Conservation (phyloP, 352 stramenopile genomes). For the Globisporangium heterothallicum region DNA sequence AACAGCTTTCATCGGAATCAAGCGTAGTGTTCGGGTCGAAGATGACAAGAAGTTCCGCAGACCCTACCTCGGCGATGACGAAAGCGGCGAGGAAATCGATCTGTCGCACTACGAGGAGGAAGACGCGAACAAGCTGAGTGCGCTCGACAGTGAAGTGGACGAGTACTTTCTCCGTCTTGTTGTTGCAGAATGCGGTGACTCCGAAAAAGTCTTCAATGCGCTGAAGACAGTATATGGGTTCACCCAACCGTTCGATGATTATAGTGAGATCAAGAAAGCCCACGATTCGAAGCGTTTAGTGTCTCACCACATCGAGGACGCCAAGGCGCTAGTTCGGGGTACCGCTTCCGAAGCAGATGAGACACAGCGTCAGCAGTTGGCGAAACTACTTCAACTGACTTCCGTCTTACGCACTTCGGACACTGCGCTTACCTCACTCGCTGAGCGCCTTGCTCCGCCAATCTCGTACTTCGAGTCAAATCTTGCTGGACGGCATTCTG, state of each 20-base stretch:
- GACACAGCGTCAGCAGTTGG: constrained; percentile 5
- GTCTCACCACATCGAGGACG: constrained; percentile 38
- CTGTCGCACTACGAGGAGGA: constrained; percentile 60
- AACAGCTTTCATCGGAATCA: constrained; percentile 63
- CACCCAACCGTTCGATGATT: constrained; percentile 55
- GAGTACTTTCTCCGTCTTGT: constrained; percentile 69
- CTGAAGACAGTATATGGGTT: constrained; percentile 56
- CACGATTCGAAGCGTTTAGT: constrained; percentile 32
- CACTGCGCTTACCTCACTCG: constrained; percentile 17
- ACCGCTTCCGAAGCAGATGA: background rate
- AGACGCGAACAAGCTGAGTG: constrained; percentile 32
- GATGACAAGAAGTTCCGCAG: constrained; percentile 87
- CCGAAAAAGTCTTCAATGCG: constrained; percentile 51
- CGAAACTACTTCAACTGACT: constrained; percentile 32
- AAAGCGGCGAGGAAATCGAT: constrained; percentile 74
- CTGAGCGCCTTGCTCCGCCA: constrained; percentile 38
- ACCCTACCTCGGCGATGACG: constrained; percentile 91
- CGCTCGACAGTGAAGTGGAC: constrained; percentile 57
- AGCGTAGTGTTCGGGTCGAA: constrained; percentile 67
- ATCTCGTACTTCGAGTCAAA: constrained; percentile 74
- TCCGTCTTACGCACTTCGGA: constrained; percentile 18
- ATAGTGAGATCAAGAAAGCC: constrained; percentile 66
- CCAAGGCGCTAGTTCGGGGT: constrained; percentile 25
- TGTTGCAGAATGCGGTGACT: constrained; percentile 43
- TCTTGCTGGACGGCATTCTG: constrained; percentile 8